Conservation (phyloP, 2,329 filamentous ascomycete genomes). For the Beauveria varroae region DNA sequence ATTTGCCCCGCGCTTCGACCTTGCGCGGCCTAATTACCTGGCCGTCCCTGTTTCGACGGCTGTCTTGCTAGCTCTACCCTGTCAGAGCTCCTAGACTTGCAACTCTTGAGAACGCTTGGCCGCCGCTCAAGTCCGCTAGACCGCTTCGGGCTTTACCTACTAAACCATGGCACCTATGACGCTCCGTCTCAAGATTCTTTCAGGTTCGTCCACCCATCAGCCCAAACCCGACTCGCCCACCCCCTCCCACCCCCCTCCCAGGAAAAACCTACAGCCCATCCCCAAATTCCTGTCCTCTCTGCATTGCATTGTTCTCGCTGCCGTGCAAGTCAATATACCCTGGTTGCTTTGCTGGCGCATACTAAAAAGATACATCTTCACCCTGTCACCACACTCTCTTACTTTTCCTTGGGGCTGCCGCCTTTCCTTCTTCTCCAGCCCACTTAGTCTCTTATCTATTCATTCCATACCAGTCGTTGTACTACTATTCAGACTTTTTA, state of each 20-base stretch:
- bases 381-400: neutral
- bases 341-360: constrained; percentile 8
- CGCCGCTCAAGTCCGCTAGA: constrained; percentile 20
- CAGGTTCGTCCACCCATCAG: constrained; percentile 43
- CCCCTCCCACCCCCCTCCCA: constrained; percentile 9
- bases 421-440: neutral
- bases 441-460: constrained; percentile 5
- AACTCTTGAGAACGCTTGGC: constrained; percentile 5
- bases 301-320: constrained; percentile 9
- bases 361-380: constrained; percentile 5
- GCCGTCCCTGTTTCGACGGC: neutral
- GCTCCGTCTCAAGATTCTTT: constrained; percentile 53
- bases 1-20: neutral
- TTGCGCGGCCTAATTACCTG: neutral
- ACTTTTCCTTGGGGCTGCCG: neutral
- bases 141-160: constrained; percentile 28
- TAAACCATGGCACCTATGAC: constrained; percentile 51
- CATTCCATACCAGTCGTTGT: constrained; percentile 1
- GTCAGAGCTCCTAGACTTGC: neutral
- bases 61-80: neutral
- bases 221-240: constrained; percentile 3
- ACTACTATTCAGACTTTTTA: neutral
- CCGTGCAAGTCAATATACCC: neutral
- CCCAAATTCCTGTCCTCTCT: neutral
- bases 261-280: constrained; percentile 5